Base-by-base conservation (phyloP, 2,329 filamentous ascomycete genomes). In the Nemania sp. region DNA sequence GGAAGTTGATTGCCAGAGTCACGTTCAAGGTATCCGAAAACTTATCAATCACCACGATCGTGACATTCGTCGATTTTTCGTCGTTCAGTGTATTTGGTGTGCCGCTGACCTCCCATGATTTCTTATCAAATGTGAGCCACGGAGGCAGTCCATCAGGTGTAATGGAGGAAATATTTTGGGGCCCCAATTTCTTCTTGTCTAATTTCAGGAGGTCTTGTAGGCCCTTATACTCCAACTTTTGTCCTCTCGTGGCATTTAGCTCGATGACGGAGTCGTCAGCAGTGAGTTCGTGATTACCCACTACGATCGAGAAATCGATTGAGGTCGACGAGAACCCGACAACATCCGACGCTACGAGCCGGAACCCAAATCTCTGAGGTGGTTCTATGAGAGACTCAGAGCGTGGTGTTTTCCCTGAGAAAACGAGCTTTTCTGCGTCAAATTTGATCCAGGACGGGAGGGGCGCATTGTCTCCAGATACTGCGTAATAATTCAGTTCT, bases 371-470 rank as follows among this genome's bases (percentile, higher is more conserved):
- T 0, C 75, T 80, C 65, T 95, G 87, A 3, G 90, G 86, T 6
- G 84, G 84, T 26, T 86, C 81, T 30, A 84, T 72, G 8, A 87
- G 75, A 23, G 82, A 83, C 53, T 82, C 80, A 41, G 84, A 76
- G 1, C 84, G 74, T 1, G 90, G 91, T 2, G 87, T 88, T 28
- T 73, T 81, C 20, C 91, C 91, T 1, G 80, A 82, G 63, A 96
- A 95, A 0, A 78, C 79, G 33, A 96, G 73, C 0, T 72, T 77
- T 2, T 68, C 68, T 1, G 80, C 67, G 61, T 94, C 81, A 65
- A 96, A 96, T n/a, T 75, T 74, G 39, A 96, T 75, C 91, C 91
- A 96, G 0, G 90, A 86, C 17, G 91, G 91, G 30, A 96, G 74
- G 30, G 91, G 91, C n/a, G 88, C 89, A 65, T 89, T 89, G 65